Percentiles rank a stretch among this genome's conserved stretches.
Conservation (phyloP, 805 yeast species). For the Metschnikowia matae region DNA sequence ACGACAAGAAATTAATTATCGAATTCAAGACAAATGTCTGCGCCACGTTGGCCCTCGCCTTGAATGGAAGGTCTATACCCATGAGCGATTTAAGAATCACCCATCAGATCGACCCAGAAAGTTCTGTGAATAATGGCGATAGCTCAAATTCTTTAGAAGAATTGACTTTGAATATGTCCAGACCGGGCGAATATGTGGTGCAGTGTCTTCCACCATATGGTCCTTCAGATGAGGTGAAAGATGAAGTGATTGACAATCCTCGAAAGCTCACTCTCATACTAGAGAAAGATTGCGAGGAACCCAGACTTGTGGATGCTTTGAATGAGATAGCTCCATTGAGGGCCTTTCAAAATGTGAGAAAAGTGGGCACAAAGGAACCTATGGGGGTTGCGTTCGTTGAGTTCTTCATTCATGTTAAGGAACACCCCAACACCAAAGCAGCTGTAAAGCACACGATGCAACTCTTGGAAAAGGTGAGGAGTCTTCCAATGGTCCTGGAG, state of each 20-base stretch:
- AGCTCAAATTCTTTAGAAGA: not conserved
- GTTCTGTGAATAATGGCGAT: not conserved
- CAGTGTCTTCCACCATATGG: conserved; percentile 22
- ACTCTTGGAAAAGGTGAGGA: conserved; percentile 12
- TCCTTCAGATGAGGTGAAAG: conserved; percentile 21
- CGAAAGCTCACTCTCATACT: conserved; percentile 46
- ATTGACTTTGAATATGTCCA: conserved; percentile 12
- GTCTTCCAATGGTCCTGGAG: conserved; percentile 16
- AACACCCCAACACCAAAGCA: conserved; percentile 11
- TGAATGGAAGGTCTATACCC: conserved; percentile 33
- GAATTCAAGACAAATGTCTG: conserved; percentile 48
- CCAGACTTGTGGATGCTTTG: conserved; percentile 41
- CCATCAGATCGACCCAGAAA: conserved; percentile 7
- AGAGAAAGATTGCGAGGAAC: conserved; percentile 43
- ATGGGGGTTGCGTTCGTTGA: conserved; percentile 59
- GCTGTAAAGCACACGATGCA: conserved; percentile 13
- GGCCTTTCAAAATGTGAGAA: conserved; percentile 42
- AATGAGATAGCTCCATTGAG: conserved; percentile 38
- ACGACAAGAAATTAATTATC: conserved; percentile 40
- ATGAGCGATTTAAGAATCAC: conserved; percentile 26
- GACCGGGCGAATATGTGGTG: conserved; percentile 37
- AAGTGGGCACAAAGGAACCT: conserved; percentile 46
- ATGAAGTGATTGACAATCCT: conserved; percentile 38
- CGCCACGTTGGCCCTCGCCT: conserved; percentile 52
- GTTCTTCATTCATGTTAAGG: conserved; percentile 21